Evolutionary conservation across 2,329 filamentous ascomycete species (phyloP).

Genomic region (Aspergillus unguis): DNA sequence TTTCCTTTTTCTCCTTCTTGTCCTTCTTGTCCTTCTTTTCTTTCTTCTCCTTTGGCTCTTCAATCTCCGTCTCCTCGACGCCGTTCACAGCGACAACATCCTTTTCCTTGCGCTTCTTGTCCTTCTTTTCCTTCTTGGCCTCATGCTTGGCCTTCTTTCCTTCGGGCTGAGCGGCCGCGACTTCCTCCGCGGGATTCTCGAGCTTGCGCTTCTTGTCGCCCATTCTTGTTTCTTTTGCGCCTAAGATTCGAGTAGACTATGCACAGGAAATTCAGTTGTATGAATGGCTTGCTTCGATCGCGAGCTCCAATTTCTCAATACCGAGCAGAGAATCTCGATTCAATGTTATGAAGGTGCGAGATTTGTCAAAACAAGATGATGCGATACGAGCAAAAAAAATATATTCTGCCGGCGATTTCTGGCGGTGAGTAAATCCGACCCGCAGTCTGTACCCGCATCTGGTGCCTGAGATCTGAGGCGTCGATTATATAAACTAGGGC

Average conservation of each 20-base stretch:
- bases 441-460: neutral
- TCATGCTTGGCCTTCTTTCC: conserved; percentile 36
- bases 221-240: conserved; percentile 23
- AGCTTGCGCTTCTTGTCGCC: conserved; percentile 41
- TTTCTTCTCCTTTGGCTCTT: conserved; percentile 25
- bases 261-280: neutral
- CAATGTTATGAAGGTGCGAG: neutral
- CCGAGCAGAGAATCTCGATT: neutral
- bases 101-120: conserved; percentile 9
- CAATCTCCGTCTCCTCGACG: conserved; percentile 24
- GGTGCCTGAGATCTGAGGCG: neutral
- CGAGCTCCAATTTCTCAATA: neutral
- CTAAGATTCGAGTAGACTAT: neutral
- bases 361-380: no score
- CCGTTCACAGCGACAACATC: neutral
- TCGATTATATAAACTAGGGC: neutral
- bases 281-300: neutral
- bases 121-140: conserved; percentile 21
- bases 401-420: neutral
- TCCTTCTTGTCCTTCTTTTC: conserved; percentile 27
- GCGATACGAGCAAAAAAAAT: neutral
- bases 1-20: conserved; percentile 29
- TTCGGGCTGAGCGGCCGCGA: conserved; percentile 21
- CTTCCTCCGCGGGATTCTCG: conserved; percentile 24
- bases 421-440: neutral